A percentile compares a stretch with the other conserved stretches of the same genome.
phyloP scores from a whole-genome alignment of 2,329 filamentous ascomycete genomes.

The Plectosphaerella sp. region DNA sequence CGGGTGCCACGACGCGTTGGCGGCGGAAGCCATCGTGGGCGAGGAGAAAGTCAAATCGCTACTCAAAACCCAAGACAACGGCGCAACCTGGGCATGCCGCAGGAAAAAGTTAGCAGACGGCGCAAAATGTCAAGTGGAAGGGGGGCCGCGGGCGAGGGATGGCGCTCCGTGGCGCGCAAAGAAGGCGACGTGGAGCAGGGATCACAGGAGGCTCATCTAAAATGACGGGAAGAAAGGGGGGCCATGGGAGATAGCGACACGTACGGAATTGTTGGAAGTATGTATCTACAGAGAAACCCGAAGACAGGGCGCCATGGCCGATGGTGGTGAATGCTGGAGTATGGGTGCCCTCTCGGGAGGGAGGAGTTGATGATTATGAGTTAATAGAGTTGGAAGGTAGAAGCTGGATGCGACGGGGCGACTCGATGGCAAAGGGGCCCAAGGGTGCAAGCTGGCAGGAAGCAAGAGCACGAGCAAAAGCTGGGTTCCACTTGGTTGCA shows the following conservation, averaged over 20 bases:
- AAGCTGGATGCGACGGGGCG: not conserved
- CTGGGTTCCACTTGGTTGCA: not conserved
- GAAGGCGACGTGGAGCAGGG: not conserved
- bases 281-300: slow-evolving; percentile 2
- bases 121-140: not conserved
- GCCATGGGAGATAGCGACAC: not conserved
- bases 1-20: slow-evolving; percentile 33
- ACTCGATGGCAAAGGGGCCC: not conserved
- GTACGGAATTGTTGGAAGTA: not conserved
- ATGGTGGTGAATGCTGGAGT: not conserved
- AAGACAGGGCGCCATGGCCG: slow-evolving; percentile 1
- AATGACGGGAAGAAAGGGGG: not conserved
- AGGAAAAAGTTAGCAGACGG: not conserved
- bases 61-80: slow-evolving; percentile 7
- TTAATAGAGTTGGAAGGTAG: not conserved
- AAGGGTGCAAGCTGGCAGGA: slow-evolving; percentile 12
- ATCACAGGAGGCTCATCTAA: not conserved
- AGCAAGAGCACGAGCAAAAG: not conserved
- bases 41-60: slow-evolving; percentile 7
- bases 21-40: not conserved
- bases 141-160: slow-evolving; percentile 5
- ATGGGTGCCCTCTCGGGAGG: not conserved
- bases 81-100: slow-evolving; percentile 1
- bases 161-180: not conserved
- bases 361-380: not conserved